phyloP scores from a whole-genome alignment of 148 eudicot genomes.

The Rhododendron henanense region DNA sequence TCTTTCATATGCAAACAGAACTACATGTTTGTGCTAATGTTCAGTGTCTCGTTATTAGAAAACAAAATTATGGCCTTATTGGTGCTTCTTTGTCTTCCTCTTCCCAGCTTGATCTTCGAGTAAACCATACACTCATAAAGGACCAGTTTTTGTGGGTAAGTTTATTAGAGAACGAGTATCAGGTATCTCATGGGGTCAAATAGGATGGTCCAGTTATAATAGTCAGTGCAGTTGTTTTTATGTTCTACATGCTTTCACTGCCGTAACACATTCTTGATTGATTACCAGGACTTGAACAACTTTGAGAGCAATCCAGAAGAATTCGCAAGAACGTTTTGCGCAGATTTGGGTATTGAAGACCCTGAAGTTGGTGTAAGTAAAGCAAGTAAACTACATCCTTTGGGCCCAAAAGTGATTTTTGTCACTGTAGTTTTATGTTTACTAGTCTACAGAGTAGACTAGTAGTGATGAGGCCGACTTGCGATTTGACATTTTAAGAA shows the following conservation, averaged over 20 bases:
- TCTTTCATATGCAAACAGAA: neutral
- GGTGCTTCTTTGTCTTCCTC: neutral
- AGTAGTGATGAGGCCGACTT: neutral
- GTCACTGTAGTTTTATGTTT: neutral
- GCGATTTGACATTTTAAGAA: neutral
- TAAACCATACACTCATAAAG: conserved; percentile 81
- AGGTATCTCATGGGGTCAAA: neutral
- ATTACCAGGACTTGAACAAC: conserved; percentile 85
- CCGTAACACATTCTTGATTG: neutral
- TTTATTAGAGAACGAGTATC: neutral
- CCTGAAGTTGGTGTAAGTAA: conserved; percentile 96
- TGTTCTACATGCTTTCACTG: conserved; percentile 4
- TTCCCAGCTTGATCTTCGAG: conserved; percentile 86
- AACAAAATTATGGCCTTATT: conserved; percentile 2
- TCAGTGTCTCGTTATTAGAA: neutral
- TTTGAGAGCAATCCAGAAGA: conserved; percentile 97
- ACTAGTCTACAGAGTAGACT: neutral
- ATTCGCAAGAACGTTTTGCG: conserved; percentile 81
- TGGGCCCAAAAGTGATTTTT: neutral
- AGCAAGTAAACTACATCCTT: neutral
- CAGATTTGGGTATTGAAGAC: conserved; percentile 80
- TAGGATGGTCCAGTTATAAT: neutral
- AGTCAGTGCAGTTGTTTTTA: neutral
- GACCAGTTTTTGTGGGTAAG: conserved; percentile 98
- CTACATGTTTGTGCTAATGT: conserved; percentile 1